Conservation (phyloP, 2,329 filamentous ascomycete genomes). For the Ambrosiella cleistominuta region DNA sequence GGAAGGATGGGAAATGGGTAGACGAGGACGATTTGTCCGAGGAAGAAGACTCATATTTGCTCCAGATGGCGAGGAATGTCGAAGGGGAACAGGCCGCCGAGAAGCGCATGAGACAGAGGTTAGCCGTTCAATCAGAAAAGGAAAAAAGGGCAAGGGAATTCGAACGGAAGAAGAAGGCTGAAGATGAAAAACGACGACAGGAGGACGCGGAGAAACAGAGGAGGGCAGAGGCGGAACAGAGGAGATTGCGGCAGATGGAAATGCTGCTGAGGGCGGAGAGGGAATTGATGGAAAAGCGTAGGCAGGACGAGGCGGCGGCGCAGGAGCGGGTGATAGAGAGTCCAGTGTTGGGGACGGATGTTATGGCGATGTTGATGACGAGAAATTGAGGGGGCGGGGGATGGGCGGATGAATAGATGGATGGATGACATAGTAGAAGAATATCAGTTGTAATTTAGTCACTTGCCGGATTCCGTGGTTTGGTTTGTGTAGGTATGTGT, state of each 20-base stretch:
- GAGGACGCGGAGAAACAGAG: not conserved
- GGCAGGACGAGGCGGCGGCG: not conserved
- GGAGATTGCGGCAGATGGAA: not conserved
- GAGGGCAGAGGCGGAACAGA: not conserved
- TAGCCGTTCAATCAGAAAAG: not conserved
- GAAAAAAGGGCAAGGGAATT: not conserved
- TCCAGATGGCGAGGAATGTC: constrained; percentile 10
- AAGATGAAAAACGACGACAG: not conserved
- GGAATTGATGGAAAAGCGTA: not conserved
- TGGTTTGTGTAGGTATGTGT: too few species aligned
- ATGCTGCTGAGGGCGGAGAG: not conserved
- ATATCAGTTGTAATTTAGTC: not conserved
- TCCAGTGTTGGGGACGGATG: not conserved
- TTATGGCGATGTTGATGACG: not conserved
- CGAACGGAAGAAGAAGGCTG: not conserved
- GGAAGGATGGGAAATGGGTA: not conserved
- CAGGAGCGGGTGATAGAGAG: not conserved
- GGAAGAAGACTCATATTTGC: constrained; percentile 8
- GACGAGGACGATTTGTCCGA: not conserved
- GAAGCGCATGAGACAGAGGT: not conserved
- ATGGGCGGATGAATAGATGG: not conserved
- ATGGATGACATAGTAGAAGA: not conserved
- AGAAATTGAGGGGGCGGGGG: not conserved
- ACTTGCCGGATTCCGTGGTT: not conserved
- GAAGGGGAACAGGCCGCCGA: not conserved